A percentile compares a stretch with the other conserved stretches of the same genome.
These are phyloP conservation scores for Stentor coeruleus DNA, from an alignment of 73 alveolate species.

Conservation along the genomic window DNA sequence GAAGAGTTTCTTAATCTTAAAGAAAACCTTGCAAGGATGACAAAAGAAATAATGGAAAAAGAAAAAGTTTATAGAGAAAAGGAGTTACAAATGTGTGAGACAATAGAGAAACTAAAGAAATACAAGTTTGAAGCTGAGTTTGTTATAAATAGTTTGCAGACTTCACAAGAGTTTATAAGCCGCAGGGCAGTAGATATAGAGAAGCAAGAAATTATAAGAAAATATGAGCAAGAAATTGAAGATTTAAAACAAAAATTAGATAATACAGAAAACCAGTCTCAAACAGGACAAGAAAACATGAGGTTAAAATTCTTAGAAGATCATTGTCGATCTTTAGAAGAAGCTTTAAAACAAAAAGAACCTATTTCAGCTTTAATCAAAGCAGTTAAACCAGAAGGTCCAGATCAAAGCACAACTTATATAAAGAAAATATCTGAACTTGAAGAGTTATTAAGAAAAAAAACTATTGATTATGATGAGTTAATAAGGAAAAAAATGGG, in stretches of 20 bases:
- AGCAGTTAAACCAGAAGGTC: slow-evolving; percentile 23
- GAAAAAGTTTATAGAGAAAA: slow-evolving; percentile 19
- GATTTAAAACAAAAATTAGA: not conserved
- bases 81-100: slow-evolving; percentile 10
- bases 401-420: not conserved
- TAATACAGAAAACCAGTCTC: not conserved
- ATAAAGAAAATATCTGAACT: not conserved
- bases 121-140: not conserved
- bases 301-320: slow-evolving; percentile 23
- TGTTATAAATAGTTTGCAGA: not conserved
- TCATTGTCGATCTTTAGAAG: not conserved
- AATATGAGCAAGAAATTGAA: slow-evolving; percentile 3
- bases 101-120: slow-evolving; percentile 17
- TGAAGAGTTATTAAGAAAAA: not conserved
- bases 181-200: not conserved
- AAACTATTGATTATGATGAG: not conserved
- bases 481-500: not conserved
- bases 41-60: not conserved
- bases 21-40: not conserved
- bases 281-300: slow-evolving; percentile 6
- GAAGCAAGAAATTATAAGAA: not conserved
- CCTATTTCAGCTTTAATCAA: not conserved
- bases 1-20: slow-evolving; percentile 12
- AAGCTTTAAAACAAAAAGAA: not conserved
- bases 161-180: not conserved